Conservation (phyloP, 1,284 basidiomycete genomes). For the Exobasidium rhododendri region DNA sequence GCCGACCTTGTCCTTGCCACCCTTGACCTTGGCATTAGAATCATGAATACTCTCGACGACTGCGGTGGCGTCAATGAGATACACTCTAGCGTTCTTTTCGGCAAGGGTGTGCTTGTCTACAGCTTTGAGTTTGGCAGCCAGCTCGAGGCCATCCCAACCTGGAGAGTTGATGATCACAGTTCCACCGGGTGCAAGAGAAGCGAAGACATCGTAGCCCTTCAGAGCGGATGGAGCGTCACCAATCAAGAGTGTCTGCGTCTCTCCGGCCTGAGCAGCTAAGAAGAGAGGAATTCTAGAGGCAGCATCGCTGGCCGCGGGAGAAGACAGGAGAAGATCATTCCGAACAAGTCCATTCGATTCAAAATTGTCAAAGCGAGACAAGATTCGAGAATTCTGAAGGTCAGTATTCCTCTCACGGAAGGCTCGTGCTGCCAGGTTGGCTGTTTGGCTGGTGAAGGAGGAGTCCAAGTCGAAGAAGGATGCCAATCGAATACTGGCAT, state of each 20-base stretch:
- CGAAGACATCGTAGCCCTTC: constrained; percentile 43
- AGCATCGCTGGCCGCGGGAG: constrained; percentile 25
- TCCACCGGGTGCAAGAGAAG: constrained; percentile 40
- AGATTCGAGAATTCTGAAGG: constrained; percentile 37
- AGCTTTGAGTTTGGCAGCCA: constrained; percentile 43
- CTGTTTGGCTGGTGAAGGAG: constrained; percentile 37
- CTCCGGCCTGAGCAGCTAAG: constrained; percentile 35
- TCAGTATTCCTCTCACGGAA: constrained; percentile 34
- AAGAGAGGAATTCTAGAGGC: constrained; percentile 39
- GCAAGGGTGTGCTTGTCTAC: constrained; percentile 48
- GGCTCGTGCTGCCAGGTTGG: constrained; percentile 36
- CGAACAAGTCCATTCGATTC: constrained; percentile 45
- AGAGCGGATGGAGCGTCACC: constrained; percentile 43
- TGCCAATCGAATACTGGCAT: constrained; percentile 21
- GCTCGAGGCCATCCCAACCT: constrained; percentile 47
- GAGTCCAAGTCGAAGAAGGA: constrained; percentile 50
- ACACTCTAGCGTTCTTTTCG: constrained; percentile 35
- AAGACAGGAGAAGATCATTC: constrained; percentile 41
- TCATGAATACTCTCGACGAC: constrained; percentile 42
- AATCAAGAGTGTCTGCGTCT: constrained; percentile 41
- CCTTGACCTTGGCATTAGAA: constrained; percentile 32
- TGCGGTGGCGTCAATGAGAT: constrained; percentile 41
- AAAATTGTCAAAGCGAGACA: constrained; percentile 52
- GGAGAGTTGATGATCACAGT: constrained; percentile 48
- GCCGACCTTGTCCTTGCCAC: constrained; percentile 42